Evolutionary conservation across 2,329 filamentous ascomycete species (phyloP), one percentile per base, ranked within the genome.

Genomic region (Aspergillus latus): DNA sequence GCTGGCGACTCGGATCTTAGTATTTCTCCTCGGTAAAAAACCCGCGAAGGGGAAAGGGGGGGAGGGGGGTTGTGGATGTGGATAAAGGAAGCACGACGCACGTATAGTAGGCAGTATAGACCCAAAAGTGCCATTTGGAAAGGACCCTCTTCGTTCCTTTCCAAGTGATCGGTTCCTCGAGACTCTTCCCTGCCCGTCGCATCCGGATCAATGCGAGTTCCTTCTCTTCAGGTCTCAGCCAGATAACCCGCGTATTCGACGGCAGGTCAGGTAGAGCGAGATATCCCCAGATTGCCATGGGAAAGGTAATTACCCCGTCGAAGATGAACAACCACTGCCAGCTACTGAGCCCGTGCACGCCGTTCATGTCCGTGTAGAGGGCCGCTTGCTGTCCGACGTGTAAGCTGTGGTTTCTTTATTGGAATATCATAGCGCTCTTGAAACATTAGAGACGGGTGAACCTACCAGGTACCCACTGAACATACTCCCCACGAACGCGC

Each of bases 271-370:
- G 78, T 42, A 72, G 72, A 43, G 71, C 72, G 52, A 75, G 62
- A 32, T 67, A 66, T 3, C 72, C 73, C 30, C 70, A 71, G 4
- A 75, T 49, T 5, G 66, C 71, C 4, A 78, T 72, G 0, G 76
- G 76, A 4, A 78, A 67, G 2, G 78, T 79, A 59, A 84, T 81
- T 48, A 82, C 67, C 0, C 78, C 78, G 62, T 83, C 80, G 37
- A 83, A 78, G 48, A 84, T 79, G 59, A 84, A 84, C 0, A 84
- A 72, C 81, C 78, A 80, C 59, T 75, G 73, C 78, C 78, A 81
- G 0, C 79, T 80, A 0, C 73, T 67, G 52, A 77, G 72, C 0
- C 81, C 80, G 28, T 64, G 62, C 0, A 74, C 65, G 2, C 80
- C 80, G 32, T 79, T 77, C 1, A 84, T 70, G n/a, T 76, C 75